A percentile compares a stretch with the other conserved stretches of the same genome.
Conservation (phyloP, 257 asterid genomes). For the Solanum virginianum region DNA sequence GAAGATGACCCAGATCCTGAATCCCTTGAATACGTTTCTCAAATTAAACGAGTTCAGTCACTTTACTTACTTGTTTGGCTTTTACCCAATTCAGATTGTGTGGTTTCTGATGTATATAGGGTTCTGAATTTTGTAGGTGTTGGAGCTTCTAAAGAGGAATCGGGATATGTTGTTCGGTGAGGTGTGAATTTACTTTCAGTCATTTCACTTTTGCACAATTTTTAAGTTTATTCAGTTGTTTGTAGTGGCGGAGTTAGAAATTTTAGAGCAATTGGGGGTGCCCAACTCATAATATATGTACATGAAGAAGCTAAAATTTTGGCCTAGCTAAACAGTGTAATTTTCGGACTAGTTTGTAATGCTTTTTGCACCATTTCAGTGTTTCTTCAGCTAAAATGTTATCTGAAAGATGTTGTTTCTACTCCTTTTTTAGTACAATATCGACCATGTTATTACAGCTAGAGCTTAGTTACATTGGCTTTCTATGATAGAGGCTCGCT, state of each 20-base stretch:
- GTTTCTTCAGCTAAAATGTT: background rate
- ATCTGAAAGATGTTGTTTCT: background rate
- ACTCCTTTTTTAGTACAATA: background rate
- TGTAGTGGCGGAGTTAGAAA: background rate
- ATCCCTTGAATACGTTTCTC: slow-evolving; percentile 63
- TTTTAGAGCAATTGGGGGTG: too few relatives aligned
- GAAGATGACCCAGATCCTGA: slow-evolving; percentile 36
- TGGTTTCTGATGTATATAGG: background rate
- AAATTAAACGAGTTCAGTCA: slow-evolving; percentile 43
- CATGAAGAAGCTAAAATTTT: too few relatives aligned
- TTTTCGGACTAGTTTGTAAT: background rate
- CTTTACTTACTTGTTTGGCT: background rate
- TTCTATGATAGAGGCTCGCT: background rate
- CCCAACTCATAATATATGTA: too few relatives aligned
- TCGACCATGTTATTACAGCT: background rate
- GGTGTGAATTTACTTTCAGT: slow-evolving; percentile 16
- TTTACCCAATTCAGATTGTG: background rate
- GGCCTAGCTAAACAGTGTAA: too few relatives aligned
- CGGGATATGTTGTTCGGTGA: slow-evolving; percentile 89
- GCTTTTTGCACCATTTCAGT: background rate
- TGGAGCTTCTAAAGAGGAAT: slow-evolving; percentile 74
- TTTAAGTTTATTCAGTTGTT: background rate
- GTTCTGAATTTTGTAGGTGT: slow-evolving; percentile 30
- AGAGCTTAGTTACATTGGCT: background rate
- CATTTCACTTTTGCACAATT: background rate